Evolutionary conservation across 208 protist genomes (phyloP).

Genomic region (Endotrypanum monterogeii): DNA sequence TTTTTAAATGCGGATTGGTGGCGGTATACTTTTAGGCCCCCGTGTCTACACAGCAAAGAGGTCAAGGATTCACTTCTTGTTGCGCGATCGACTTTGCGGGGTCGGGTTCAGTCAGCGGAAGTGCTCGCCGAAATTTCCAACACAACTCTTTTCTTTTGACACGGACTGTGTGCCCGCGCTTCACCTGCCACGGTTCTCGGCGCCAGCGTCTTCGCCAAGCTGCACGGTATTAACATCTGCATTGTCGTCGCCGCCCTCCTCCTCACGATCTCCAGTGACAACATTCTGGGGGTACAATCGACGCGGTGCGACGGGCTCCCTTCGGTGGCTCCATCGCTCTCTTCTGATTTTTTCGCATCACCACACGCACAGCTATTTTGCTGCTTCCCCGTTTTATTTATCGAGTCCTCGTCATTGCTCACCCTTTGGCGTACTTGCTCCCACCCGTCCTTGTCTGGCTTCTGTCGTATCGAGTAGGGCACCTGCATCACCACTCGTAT

Average conservation of each 20-base stretch:
- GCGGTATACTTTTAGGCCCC: background rate
- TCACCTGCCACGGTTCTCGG: background rate
- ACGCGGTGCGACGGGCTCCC: background rate
- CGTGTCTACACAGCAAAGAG: background rate
- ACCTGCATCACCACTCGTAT: background rate
- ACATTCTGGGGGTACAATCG: background rate
- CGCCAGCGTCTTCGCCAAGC: background rate
- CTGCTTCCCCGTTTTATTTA: background rate
- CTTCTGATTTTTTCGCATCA: background rate
- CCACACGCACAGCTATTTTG: background rate
- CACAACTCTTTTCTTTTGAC: background rate
- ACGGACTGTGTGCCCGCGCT: background rate
- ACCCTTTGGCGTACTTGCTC: background rate
- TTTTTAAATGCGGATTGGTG: background rate
- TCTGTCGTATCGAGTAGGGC: background rate
- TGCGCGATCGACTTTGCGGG: background rate
- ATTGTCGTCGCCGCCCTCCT: background rate
- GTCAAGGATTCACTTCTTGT: background rate
- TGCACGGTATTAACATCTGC: background rate
- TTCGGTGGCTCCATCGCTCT: background rate
- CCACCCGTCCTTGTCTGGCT: background rate
- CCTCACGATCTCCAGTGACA: background rate
- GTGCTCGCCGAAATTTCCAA: background rate
- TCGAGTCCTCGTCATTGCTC: background rate
- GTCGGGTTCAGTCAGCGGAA: background rate